These are phyloP conservation scores for Pichia sp. DNA, from an alignment of 1,139 yeast genomes.

Conservation along the genomic window DNA sequence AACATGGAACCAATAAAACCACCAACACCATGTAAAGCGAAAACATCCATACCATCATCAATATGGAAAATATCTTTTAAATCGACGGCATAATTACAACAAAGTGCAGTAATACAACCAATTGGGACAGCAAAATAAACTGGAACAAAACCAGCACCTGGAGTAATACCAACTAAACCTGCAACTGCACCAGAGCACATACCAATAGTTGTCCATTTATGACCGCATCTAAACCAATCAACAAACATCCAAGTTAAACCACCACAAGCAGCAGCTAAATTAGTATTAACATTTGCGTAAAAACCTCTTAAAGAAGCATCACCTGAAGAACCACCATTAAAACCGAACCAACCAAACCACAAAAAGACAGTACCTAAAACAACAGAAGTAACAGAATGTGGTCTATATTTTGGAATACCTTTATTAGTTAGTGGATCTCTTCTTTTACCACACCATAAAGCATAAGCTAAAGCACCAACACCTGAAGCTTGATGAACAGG, in stretches of 20 bases:
- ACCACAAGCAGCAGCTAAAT: slow-evolving; percentile 87
- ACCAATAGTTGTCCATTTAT: slow-evolving; percentile 93
- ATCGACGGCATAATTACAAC: slow-evolving; percentile 81
- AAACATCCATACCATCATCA: slow-evolving; percentile 95
- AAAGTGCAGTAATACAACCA: slow-evolving; percentile 73
- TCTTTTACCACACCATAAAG: slow-evolving; percentile 87
- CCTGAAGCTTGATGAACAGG: slow-evolving; percentile 97
- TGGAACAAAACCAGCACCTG: slow-evolving; percentile 95
- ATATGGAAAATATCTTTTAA: slow-evolving; percentile 64
- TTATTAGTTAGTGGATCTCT: slow-evolving; percentile 68
- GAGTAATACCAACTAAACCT: slow-evolving; percentile 93
- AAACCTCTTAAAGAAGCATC: slow-evolving; percentile 85
- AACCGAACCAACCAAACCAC: slow-evolving; percentile 99
- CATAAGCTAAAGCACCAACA: slow-evolving; percentile 89
- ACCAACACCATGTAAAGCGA: slow-evolving; percentile 91
- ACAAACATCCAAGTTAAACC: slow-evolving; percentile 91
- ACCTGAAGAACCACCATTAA: slow-evolving; percentile 97
- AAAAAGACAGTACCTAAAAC: slow-evolving; percentile 92
- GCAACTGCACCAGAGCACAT: slow-evolving; percentile 91
- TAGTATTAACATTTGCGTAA: slow-evolving; percentile 90
- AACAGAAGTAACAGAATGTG: slow-evolving; percentile 82
- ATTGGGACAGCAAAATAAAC: slow-evolving; percentile 81
- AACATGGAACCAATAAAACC: slow-evolving; percentile 78
- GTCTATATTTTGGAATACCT: slow-evolving; percentile 80
- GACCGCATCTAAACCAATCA: slow-evolving; percentile 83